These are phyloP conservation scores for Cylindrotheca fusiformis DNA, from an alignment of 108 stramenopile genomes.

Conservation along the genomic window DNA sequence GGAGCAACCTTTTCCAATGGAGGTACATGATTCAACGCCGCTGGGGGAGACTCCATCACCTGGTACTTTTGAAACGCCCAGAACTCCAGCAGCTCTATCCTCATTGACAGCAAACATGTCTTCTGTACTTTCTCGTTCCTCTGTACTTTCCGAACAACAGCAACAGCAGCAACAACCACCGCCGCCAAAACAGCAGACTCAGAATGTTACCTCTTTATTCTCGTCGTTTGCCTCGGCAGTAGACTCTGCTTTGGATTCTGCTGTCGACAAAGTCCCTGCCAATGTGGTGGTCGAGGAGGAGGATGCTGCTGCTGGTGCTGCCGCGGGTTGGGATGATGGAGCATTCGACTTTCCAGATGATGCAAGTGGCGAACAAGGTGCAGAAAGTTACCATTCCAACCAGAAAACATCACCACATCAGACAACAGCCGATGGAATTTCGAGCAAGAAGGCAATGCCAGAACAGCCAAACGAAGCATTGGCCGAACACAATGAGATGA, in stretches of 20 bases:
- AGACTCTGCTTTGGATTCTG: neutral
- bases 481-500: neutral
- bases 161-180: conserved; percentile 1
- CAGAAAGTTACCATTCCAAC: too few relatives aligned
- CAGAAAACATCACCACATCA: too few relatives aligned
- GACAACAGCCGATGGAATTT: neutral
- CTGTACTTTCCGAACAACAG: neutral
- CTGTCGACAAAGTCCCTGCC: neutral
- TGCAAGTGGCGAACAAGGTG: neutral
- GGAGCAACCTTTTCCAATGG: too few relatives aligned
- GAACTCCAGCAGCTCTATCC: too few relatives aligned
- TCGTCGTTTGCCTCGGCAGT: neutral
- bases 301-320: too few relatives aligned
- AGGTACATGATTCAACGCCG: too few relatives aligned
- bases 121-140: neutral
- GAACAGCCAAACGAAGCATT: neutral
- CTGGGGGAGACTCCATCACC: too few relatives aligned
- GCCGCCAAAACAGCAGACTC: too few relatives aligned
- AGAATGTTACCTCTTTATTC: neutral
- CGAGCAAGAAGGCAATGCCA: neutral
- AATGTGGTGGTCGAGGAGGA: neutral
- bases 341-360: neutral
- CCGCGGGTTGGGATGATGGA: neutral
- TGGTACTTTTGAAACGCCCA: too few relatives aligned
- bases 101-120: neutral